These are phyloP conservation scores for Cyclotella baltica DNA, from an alignment of 108 stramenopile species.

Conservation along the genomic window DNA sequence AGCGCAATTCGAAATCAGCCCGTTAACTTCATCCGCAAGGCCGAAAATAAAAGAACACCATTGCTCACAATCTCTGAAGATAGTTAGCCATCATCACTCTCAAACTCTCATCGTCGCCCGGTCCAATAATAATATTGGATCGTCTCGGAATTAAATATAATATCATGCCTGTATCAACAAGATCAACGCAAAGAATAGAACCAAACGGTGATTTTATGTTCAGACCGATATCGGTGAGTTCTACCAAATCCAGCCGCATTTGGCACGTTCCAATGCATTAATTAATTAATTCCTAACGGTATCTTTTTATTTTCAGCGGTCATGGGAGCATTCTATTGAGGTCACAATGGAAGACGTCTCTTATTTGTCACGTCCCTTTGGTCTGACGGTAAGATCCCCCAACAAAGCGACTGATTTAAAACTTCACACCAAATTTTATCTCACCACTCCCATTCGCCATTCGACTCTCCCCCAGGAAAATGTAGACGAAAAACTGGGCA, in stretches of 20 bases:
- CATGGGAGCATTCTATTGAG: slow-evolving; percentile 21
- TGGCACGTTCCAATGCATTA: background rate
- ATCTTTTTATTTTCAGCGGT: background rate
- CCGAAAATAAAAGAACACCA: too few relatives aligned
- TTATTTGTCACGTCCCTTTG: slow-evolving; percentile 53
- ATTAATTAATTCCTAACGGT: background rate
- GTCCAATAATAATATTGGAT: background rate
- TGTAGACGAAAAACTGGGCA: slow-evolving; percentile 70
- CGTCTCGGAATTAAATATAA: background rate
- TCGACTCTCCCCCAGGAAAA: slow-evolving; percentile 51
- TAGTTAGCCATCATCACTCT: too few relatives aligned
- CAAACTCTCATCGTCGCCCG: background rate
- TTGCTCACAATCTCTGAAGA: too few relatives aligned
- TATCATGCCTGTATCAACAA: slow-evolving; percentile 4
- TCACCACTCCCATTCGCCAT: background rate
- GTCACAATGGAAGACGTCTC: slow-evolving; percentile 10
- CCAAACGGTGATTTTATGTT: slow-evolving; percentile 62
- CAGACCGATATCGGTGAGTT: slow-evolving; percentile 52
- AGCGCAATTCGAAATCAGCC: too few relatives aligned
- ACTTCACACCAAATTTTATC: slow-evolving; percentile 1
- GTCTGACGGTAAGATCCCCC: slow-evolving; percentile 67
- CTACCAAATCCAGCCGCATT: background rate
- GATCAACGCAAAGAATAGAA: slow-evolving; percentile 1
- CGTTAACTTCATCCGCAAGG: too few relatives aligned
- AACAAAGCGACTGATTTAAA: background rate